Percentiles rank a stretch among this genome's conserved stretches.
These are phyloP conservation scores for Fusarium clavum DNA, from an alignment of 2,329 filamentous ascomycete genomes.

Conservation along the genomic window DNA sequence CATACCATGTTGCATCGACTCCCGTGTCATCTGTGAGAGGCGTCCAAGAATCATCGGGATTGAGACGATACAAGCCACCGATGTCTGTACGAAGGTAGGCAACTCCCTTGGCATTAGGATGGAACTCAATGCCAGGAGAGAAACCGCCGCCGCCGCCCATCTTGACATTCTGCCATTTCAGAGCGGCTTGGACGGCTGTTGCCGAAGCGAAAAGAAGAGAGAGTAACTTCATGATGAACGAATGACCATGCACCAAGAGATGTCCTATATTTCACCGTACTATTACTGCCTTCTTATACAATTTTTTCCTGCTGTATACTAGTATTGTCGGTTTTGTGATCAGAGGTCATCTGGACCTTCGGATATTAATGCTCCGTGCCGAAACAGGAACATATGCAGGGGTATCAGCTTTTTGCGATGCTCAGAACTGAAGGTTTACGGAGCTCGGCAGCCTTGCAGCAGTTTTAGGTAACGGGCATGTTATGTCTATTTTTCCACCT, in stretches of 20 bases:
- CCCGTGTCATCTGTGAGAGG: slow-evolving; percentile 30
- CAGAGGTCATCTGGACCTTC: background rate
- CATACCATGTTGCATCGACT: slow-evolving; percentile 19
- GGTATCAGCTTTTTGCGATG: background rate
- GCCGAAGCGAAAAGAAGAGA: slow-evolving; percentile 22
- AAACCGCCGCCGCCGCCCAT: slow-evolving; percentile 37
- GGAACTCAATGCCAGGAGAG: slow-evolving; percentile 33
- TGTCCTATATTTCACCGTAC: background rate
- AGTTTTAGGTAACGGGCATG: background rate
- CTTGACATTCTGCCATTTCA: slow-evolving; percentile 36
- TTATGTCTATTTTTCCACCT: background rate
- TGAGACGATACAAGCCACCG: slow-evolving; percentile 37
- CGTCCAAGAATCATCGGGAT: slow-evolving; percentile 37
- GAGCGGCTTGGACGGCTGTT: slow-evolving; percentile 8
- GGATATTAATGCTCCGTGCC: slow-evolving; percentile 6
- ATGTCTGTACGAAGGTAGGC: slow-evolving; percentile 36
- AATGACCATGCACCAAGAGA: background rate
- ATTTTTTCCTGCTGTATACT: background rate
- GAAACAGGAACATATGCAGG: background rate
- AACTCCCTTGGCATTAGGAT: slow-evolving; percentile 34
- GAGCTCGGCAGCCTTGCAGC: background rate
- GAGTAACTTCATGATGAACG: slow-evolving; percentile 22
- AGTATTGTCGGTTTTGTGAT: background rate
- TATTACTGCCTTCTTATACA: background rate
- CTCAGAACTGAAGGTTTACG: background rate